A percentile compares a stretch with the other conserved stretches of the same genome.
Evolutionary conservation across 371 early-diverging fungal genomes (phyloP).

Genomic region (Dinochytrium kinnereticum): DNA sequence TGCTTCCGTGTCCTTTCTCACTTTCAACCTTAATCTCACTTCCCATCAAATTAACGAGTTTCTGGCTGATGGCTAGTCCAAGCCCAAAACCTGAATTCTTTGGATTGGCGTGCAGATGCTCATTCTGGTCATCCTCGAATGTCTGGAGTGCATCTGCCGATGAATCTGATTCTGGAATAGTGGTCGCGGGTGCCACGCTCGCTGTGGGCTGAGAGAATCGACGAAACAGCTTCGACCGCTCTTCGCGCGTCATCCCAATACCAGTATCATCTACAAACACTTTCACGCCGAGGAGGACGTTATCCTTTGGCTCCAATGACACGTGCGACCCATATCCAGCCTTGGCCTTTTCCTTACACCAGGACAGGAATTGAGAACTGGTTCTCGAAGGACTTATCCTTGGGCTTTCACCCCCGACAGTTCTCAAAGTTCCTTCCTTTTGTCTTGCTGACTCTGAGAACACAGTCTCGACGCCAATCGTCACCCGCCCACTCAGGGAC

Average conservation of each 20-base stretch:
- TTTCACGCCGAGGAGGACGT: no score
- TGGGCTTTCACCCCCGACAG: conserved; percentile 4
- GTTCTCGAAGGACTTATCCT: no score
- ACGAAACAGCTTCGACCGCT: conserved; percentile 57
- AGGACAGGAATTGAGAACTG: no score
- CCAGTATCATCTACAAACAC: conserved; percentile 66
- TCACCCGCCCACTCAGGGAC: not conserved
- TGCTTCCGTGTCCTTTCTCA: not conserved
- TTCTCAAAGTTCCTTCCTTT: not conserved
- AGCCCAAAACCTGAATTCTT: conserved; percentile 53
- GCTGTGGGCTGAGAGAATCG: conserved; percentile 61
- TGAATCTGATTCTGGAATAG: no score
- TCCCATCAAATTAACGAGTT: conserved; percentile 52
- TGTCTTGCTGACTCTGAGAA: not conserved
- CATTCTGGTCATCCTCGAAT: conserved; percentile 6
- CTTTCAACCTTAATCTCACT: not conserved
- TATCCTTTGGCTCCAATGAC: not conserved
- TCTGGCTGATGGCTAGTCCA: conserved; percentile 62
- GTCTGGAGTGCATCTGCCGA: no score
- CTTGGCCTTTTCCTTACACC: no score
- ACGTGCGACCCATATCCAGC: not conserved
- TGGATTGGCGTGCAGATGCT: not conserved
- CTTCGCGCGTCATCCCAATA: conserved; percentile 62
- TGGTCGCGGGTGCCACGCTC: no score
- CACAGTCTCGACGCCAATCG: not conserved